Conservation (phyloP, 2,329 filamentous ascomycete species). For the Fusarium zealandicum region DNA sequence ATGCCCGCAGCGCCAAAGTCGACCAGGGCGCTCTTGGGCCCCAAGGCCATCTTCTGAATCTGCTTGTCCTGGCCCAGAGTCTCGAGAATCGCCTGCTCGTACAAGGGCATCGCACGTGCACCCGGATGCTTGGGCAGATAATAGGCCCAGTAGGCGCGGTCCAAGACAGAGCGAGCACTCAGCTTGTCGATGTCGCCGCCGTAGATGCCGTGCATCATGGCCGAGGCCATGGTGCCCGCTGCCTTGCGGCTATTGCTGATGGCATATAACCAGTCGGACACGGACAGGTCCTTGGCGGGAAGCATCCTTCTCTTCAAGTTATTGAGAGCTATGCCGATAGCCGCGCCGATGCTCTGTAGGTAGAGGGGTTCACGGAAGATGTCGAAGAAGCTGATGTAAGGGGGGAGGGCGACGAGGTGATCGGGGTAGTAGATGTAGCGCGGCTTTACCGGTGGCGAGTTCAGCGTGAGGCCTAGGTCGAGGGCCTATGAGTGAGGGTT, state of each 20-base stretch:
- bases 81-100: slow-evolving; percentile 43
- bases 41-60: slow-evolving; percentile 44
- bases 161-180: slow-evolving; percentile 69
- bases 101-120: slow-evolving; percentile 50
- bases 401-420: slow-evolving; percentile 57
- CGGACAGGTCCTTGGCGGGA: slow-evolving; percentile 44
- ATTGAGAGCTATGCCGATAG: slow-evolving; percentile 39
- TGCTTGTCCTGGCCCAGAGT: slow-evolving; percentile 40
- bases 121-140: slow-evolving; percentile 46
- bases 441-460: slow-evolving; percentile 54
- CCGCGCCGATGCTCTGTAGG: slow-evolving; percentile 41
- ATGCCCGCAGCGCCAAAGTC: slow-evolving; percentile 64
- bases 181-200: slow-evolving; percentile 86
- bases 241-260: slow-evolving; percentile 48
- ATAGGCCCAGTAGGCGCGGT: slow-evolving; percentile 43
- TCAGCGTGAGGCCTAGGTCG: slow-evolving; percentile 52
- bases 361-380: slow-evolving; percentile 46
- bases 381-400: slow-evolving; percentile 37
- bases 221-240: slow-evolving; percentile 78
- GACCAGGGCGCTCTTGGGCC: slow-evolving; percentile 44
- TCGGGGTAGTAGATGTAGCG: slow-evolving; percentile 92
- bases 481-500: slow-evolving; percentile 42
- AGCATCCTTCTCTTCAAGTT: slow-evolving; percentile 27
- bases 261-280: slow-evolving; percentile 48
- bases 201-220: slow-evolving; percentile 85